Conservation (phyloP, 73 alveolate genomes). For the Paraurostyla sp. region DNA sequence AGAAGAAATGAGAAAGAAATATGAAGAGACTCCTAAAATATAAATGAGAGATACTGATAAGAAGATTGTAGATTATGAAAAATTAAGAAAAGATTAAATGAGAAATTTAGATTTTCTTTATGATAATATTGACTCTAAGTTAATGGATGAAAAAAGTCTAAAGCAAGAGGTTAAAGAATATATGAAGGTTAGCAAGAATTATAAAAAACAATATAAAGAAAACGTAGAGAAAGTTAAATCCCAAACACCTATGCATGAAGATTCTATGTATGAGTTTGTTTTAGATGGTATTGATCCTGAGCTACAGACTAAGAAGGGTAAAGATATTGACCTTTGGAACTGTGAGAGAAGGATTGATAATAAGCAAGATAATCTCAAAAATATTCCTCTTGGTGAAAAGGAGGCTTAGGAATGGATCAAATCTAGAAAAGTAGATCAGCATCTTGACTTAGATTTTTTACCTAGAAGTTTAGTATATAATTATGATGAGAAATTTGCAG, state of each 20-base stretch:
- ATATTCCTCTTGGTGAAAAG: constrained; percentile 48
- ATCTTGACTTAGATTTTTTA: constrained; percentile 45
- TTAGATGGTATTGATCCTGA: not conserved
- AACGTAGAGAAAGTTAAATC: constrained; percentile 2
- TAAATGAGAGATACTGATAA: constrained; percentile 27
- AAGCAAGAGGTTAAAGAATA: constrained; percentile 45
- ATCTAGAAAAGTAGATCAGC: constrained; percentile 51
- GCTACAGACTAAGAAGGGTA: not conserved
- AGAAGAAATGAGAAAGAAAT: not conserved
- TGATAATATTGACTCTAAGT: constrained; percentile 9
- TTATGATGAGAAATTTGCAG: constrained; percentile 19
- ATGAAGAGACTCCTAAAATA: not conserved
- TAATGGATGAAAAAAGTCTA: not conserved
- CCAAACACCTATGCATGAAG: not conserved
- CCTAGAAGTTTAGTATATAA: constrained; percentile 46
- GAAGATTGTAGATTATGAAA: constrained; percentile 29
- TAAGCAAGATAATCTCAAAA: not conserved
- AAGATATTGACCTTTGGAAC: constrained; percentile 14
- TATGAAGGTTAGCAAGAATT: not conserved
- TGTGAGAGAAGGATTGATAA: constrained; percentile 21
- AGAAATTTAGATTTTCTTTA: constrained; percentile 26
- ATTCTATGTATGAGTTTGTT: not conserved
- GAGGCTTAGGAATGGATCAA: constrained; percentile 35
- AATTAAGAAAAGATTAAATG: constrained; percentile 26
- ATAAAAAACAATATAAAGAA: constrained; percentile 23